These are phyloP conservation scores for Lophiostoma macrostomum DNA, from an alignment of 495 filamentous ascomycete genomes.

Conservation along the genomic window DNA sequence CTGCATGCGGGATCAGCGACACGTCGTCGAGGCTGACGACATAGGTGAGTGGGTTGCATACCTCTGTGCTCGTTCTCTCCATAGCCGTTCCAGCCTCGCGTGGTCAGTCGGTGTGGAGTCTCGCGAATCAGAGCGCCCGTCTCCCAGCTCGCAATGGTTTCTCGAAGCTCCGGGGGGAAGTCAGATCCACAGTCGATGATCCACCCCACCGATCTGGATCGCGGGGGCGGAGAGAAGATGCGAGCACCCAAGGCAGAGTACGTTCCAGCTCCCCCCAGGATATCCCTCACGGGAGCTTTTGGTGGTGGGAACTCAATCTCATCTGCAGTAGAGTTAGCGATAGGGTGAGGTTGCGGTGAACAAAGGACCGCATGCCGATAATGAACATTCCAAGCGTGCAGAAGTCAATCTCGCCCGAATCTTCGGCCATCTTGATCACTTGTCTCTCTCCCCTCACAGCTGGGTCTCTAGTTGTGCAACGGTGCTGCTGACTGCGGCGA, in stretches of 20 bases:
- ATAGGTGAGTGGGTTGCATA: constrained; percentile 34
- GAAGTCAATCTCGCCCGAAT: constrained; percentile 46
- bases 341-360: constrained; percentile 7
- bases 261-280: constrained; percentile 82
- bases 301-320: constrained; percentile 77
- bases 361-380: constrained; percentile 60
- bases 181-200: constrained; percentile 87
- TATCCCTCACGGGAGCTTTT: constrained; percentile 59
- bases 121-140: constrained; percentile 68
- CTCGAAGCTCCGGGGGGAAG: constrained; percentile 66
- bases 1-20: constrained; percentile 46
- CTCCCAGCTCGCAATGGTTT: constrained; percentile 64
- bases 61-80: constrained; percentile 55
- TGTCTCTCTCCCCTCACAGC: background rate
- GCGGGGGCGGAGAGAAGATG: constrained; percentile 67
- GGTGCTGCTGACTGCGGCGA: background rate
- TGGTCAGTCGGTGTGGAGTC: constrained; percentile 68
- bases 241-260: constrained; percentile 87
- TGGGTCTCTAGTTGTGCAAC: background rate
- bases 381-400: constrained; percentile 95
- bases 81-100: constrained; percentile 90
- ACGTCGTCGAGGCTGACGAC: constrained; percentile 1
- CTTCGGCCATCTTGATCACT: constrained; percentile 41
- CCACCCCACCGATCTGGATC: constrained; percentile 66
- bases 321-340: constrained; percentile 53